Base-by-base conservation (phyloP, 176 grass and related monocot species). In the Musa troglodytarum region DNA sequence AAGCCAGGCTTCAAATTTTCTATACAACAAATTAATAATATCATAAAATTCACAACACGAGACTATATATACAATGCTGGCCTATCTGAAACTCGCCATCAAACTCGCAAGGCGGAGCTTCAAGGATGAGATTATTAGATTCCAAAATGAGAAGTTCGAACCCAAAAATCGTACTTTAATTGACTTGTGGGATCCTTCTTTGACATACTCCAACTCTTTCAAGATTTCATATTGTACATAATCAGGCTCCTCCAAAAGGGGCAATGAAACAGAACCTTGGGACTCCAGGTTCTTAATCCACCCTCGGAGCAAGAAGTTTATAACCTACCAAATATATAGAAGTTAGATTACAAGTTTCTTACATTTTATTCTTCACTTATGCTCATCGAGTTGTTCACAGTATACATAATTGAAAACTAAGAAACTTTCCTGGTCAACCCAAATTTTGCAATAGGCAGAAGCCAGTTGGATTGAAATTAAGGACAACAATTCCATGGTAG, bases 231-330 rank as follows among this genome's bases (percentile, higher is more conserved):
- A 9, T 82, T 81, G 83, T 76, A 71, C 76, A 52, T 86, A 81
- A 65, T 84, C 80, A 23, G 84, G 64, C 69, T 90, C 93, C 85
- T 94, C 95, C 23, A 94, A 74, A 76, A 99, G 87, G 13, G 90
- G 90, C 50, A 99, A 74, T 34, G 79, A 76, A 22, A 84, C 15
- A 50, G 85, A 82, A 56, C 90, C 90, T 10, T 84, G 74, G 2
- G 95, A 99, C 62, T 99, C 95, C 17, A 99, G 86, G 71, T 89
- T 99, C 76, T 87, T 89, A 69, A 94, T 80, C 90, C 95, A 99
- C 28, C 95, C 95, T 28, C 95, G 85, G 50, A 99, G 83, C 53
- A 94, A 84, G 76, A 87, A 99, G 68, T 99, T 99, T 69, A 99
- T 77, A 34, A 94, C 95, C 90, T 97, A 63, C 65, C 28, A 65